Evolutionary conservation across 495 filamentous ascomycete species (phyloP).

Genomic region (Xylaria venustula): DNA sequence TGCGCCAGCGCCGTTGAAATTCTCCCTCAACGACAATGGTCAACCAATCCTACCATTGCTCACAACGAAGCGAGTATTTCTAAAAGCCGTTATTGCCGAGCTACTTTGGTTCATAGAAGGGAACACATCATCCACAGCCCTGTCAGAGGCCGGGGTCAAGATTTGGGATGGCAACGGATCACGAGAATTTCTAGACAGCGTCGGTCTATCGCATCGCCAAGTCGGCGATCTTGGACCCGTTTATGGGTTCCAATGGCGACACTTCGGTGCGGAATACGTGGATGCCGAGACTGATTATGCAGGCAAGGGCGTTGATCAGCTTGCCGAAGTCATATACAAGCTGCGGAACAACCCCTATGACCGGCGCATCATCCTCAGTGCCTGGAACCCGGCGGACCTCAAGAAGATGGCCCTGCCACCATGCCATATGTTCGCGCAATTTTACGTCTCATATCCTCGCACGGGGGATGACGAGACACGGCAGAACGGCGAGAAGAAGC

Average conservation of each 20-base stretch:
- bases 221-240: conserved; percentile 92
- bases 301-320: conserved; percentile 87
- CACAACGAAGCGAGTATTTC: conserved; percentile 95
- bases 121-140: conserved; percentile 70
- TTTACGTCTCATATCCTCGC: conserved; percentile 83
- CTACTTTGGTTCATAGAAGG: conserved; percentile 95
- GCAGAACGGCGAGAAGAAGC: conserved; percentile 32
- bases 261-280: conserved; percentile 88
- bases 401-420: conserved; percentile 90
- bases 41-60: conserved; percentile 79
- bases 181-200: conserved; percentile 79
- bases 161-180: conserved; percentile 98
- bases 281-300: conserved; percentile 80
- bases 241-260: conserved; percentile 98
- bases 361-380: conserved; percentile 80
- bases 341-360: conserved; percentile 81
- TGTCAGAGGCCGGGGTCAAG: conserved; percentile 77
- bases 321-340: conserved; percentile 82
- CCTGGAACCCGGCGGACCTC: conserved; percentile 91
- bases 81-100: conserved; percentile 85
- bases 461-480: conserved; percentile 24
- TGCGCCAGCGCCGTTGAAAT: conserved; percentile 80
- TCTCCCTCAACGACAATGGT: conserved; percentile 66
- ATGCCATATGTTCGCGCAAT: conserved; percentile 99
- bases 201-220: conserved; percentile 74